A percentile compares a stretch with the other conserved stretches of the same genome.
phyloP scores from a whole-genome alignment of 73 alveolate genomes.

The Blepharisma stoltei region DNA sequence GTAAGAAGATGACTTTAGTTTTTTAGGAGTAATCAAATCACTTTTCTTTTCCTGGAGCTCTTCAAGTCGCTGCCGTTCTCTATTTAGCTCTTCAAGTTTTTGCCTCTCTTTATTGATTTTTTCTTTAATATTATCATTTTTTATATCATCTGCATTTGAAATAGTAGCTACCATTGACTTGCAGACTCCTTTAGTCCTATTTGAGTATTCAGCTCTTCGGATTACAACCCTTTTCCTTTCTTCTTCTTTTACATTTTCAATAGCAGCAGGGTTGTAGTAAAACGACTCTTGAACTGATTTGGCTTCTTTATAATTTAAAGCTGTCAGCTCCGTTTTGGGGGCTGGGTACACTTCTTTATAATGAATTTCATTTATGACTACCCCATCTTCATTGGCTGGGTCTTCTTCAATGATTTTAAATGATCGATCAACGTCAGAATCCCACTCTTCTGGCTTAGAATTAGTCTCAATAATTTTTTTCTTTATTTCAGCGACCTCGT shows the following conservation, averaged over 20 bases:
- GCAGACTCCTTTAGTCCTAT: conserved; percentile 16
- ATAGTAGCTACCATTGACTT: conserved; percentile 4
- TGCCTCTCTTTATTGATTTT: background rate
- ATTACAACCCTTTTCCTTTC: conserved; percentile 22
- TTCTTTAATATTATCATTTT: background rate
- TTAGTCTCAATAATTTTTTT: too few relatives aligned
- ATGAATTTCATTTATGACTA: background rate
- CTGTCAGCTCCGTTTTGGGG: background rate
- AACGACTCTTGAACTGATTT: background rate
- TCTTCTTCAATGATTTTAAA: too few relatives aligned
- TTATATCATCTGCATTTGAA: background rate
- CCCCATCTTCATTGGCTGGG: too few relatives aligned
- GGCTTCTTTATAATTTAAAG: background rate
- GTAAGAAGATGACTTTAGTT: background rate
- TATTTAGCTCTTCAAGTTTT: background rate
- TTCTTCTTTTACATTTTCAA: conserved; percentile 14
- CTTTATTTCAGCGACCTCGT: background rate
- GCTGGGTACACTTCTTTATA: conserved; percentile 25
- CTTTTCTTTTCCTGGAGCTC: background rate
- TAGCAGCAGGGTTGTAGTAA: background rate
- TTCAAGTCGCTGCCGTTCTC: background rate
- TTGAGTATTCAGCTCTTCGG: conserved; percentile 26
- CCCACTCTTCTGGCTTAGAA: too few relatives aligned
- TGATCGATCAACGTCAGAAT: too few relatives aligned
- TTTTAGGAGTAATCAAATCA: background rate